Percentiles rank a stretch among this genome's conserved stretches.
phyloP scores from a whole-genome alignment of 2,329 filamentous ascomycete genomes.

The Colletotrichum brevisporum region DNA sequence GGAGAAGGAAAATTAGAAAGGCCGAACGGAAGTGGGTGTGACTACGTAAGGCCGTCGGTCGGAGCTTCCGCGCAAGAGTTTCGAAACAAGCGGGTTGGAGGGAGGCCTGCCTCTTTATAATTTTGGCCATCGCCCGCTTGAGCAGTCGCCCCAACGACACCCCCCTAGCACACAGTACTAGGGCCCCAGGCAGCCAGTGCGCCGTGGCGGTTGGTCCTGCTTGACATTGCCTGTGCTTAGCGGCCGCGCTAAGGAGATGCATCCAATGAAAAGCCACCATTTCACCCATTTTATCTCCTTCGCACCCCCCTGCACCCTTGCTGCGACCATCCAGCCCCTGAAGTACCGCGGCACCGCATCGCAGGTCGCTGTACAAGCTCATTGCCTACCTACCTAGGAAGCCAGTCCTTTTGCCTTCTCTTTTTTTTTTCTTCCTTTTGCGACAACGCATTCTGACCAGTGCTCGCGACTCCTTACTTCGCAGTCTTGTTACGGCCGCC shows the following conservation, averaged over 20 bases:
- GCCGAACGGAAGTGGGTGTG: conserved; percentile 60
- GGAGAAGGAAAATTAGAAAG: conserved; percentile 54
- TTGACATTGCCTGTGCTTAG: conserved; percentile 56
- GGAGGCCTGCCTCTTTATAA: conserved; percentile 70
- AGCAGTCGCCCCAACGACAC: conserved; percentile 60
- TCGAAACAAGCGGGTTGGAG: conserved; percentile 65
- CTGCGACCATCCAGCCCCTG: conserved; percentile 53
- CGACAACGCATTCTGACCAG: conserved; percentile 35
- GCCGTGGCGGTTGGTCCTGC: conserved; percentile 59
- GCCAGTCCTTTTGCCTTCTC: background rate
- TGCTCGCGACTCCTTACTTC: conserved; percentile 8
- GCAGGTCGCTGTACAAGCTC: conserved; percentile 31
- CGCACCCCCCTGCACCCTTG: conserved; percentile 50
- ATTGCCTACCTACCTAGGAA: background rate
- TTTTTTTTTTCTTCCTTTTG: conserved; percentile 11
- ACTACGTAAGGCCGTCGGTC: conserved; percentile 68
- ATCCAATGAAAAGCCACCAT: conserved; percentile 55
- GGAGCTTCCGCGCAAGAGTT: conserved; percentile 68
- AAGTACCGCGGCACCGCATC: conserved; percentile 48
- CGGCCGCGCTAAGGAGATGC: conserved; percentile 49
- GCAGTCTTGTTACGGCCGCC: background rate
- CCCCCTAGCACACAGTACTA: conserved; percentile 33
- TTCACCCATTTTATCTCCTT: conserved; percentile 57
- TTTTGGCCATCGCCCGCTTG: conserved; percentile 59
- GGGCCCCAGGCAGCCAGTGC: conserved; percentile 46